These are phyloP conservation scores for Candida albicans DNA, from an alignment of 1,139 yeast genomes.

Conservation along the genomic window DNA sequence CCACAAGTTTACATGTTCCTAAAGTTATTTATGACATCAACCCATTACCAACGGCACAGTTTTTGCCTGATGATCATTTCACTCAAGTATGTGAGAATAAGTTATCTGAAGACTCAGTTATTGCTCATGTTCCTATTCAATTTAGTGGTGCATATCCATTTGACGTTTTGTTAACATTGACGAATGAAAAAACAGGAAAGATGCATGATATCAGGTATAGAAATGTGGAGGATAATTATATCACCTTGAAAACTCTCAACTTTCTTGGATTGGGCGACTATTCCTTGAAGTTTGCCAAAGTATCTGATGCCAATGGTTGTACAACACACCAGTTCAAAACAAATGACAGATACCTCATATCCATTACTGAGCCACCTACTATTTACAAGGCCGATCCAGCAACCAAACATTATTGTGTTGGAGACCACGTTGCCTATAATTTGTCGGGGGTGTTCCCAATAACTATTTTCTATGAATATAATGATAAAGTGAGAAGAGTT, in stretches of 20 bases:
- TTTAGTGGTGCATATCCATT: conserved; percentile 69
- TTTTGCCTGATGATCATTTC: conserved; percentile 47
- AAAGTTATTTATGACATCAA: conserved; percentile 59
- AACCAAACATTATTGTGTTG: conserved; percentile 73
- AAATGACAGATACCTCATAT: conserved; percentile 41
- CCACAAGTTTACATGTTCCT: conserved; percentile 21
- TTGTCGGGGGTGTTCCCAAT: conserved; percentile 82
- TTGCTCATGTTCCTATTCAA: conserved; percentile 53
- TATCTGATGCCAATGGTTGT: conserved; percentile 77
- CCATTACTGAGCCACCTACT: conserved; percentile 76
- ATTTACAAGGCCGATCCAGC: conserved; percentile 42
- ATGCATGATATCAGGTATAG: conserved; percentile 15
- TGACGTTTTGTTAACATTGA: conserved; percentile 50
- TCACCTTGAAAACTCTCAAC: conserved; percentile 17
- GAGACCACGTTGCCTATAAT: conserved; percentile 79
- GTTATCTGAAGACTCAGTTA: conserved; percentile 23
- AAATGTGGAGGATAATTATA: conserved; percentile 17
- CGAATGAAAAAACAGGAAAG: conserved; percentile 35
- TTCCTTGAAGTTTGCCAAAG: conserved; percentile 52
- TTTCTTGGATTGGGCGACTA: conserved; percentile 48
- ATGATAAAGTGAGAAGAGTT: conserved; percentile 60
- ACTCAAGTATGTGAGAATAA: conserved; percentile 61
- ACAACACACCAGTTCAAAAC: conserved; percentile 38
- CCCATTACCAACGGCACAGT: conserved; percentile 58
- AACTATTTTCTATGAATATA: conserved; percentile 69